Evolutionary conservation across 2,329 filamentous ascomycete genomes (phyloP).

Genomic region (Fusarium sp.): DNA sequence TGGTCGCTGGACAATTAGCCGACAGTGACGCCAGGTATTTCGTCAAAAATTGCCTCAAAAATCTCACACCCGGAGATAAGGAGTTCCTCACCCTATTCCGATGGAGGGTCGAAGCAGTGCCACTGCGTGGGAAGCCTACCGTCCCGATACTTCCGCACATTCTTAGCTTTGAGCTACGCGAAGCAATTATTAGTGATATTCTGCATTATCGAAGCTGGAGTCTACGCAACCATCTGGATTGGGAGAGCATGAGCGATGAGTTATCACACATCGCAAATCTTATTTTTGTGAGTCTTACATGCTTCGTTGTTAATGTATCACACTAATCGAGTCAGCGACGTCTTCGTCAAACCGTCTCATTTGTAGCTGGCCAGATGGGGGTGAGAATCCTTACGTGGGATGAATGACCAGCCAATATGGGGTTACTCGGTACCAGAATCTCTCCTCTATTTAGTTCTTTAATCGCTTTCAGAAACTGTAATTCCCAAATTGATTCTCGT

Average conservation of each 20-base stretch:
- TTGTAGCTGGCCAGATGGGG: background rate
- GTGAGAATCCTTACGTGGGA: background rate
- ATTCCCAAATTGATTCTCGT: too few species aligned
- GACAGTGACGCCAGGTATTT: background rate
- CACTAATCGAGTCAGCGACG: background rate
- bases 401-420: background rate
- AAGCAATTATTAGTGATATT: background rate
- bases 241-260: background rate
- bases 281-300: background rate
- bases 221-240: background rate
- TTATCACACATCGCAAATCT: background rate
- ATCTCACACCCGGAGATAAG: background rate
- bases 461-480: too few species aligned
- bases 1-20: background rate
- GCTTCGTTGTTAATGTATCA: background rate
- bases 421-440: too few species aligned
- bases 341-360: background rate
- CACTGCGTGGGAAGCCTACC: background rate
- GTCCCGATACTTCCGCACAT: slow-evolving; percentile 7
- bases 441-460: too few species aligned
- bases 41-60: background rate
- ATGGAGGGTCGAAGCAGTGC: slow-evolving; percentile 1
- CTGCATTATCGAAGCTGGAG: background rate
- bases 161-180: background rate
- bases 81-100: slow-evolving; percentile 4